A percentile compares a stretch with the other conserved stretches of the same genome.
Conservation (phyloP, 2,329 filamentous ascomycete species). For the Torrubiella hemipterigena region DNA sequence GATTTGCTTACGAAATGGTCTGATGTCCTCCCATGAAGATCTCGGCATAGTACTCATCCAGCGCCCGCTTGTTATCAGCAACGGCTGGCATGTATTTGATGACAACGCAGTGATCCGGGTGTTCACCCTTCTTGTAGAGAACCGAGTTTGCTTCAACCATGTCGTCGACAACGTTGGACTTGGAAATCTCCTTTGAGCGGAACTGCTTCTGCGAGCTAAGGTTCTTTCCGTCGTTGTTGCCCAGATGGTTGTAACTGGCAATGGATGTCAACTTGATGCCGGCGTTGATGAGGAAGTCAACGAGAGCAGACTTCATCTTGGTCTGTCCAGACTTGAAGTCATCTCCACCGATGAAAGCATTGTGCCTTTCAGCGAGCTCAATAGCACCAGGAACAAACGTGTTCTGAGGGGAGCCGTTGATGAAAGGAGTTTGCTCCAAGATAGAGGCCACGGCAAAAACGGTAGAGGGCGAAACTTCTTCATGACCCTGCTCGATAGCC, state of each 20-base stretch:
- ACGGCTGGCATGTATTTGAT: slow-evolving; percentile 99
- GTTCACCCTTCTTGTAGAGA: slow-evolving; percentile 83
- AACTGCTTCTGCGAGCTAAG: slow-evolving; percentile 95
- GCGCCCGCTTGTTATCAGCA: slow-evolving; percentile 95
- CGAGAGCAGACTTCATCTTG: slow-evolving; percentile 99
- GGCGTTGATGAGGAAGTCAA: slow-evolving; percentile 96
- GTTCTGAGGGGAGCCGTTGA: slow-evolving; percentile 98
- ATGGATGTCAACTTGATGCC: slow-evolving; percentile 98
- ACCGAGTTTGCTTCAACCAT: slow-evolving; percentile 96
- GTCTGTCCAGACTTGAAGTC: slow-evolving; percentile 99
- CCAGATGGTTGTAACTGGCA: slow-evolving; percentile 97
- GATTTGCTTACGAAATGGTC: slow-evolving; percentile 62
- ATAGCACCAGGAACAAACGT: slow-evolving; percentile 93
- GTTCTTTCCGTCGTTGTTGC: slow-evolving; percentile 99
- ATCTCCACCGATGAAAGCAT: slow-evolving; percentile 88
- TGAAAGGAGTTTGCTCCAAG: slow-evolving; percentile 81
- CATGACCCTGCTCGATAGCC: slow-evolving; percentile 75
- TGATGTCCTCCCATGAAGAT: slow-evolving; percentile 99
- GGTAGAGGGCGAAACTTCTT: slow-evolving; percentile 88
- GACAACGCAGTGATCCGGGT: slow-evolving; percentile 95
- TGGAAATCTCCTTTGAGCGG: slow-evolving; percentile 98
- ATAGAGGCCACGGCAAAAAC: slow-evolving; percentile 93
- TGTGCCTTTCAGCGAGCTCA: slow-evolving; percentile 74
- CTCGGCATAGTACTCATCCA: slow-evolving; percentile 98
- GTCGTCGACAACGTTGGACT: slow-evolving; percentile 98